Conservation (phyloP, 306 rosid genomes). For the Gastrolobium bilobum region DNA sequence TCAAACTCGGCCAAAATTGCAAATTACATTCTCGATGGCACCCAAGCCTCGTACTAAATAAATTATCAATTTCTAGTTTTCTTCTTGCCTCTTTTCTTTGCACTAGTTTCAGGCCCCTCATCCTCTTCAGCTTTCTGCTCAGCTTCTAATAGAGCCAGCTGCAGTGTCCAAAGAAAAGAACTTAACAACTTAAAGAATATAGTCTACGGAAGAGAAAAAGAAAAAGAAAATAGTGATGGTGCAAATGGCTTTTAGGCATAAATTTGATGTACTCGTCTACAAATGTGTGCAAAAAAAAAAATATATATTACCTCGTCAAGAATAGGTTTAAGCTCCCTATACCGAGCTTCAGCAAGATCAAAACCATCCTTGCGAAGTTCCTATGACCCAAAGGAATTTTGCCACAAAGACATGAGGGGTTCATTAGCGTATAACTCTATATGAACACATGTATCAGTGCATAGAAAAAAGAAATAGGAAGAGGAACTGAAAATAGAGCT, state of each 20-base stretch:
- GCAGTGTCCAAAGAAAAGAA: slow-evolving; percentile 48
- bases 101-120: slow-evolving; percentile 84
- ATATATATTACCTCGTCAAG: slow-evolving; percentile 91
- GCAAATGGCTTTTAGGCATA: slow-evolving; percentile 14
- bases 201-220: background rate
- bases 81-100: slow-evolving; percentile 85
- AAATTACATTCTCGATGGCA: slow-evolving; percentile 39
- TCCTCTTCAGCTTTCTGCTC: slow-evolving; percentile 95
- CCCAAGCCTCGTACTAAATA: slow-evolving; percentile 20
- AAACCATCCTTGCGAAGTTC: slow-evolving; percentile 99
- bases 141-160: slow-evolving; percentile 89
- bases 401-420: slow-evolving; percentile 24
- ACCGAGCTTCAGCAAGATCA: slow-evolving; percentile 91
- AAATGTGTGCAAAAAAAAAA: slow-evolving; percentile 27
- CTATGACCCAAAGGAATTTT: slow-evolving; percentile 54
- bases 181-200: background rate
- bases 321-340: slow-evolving; percentile 93
- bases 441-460: background rate
- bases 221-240: slow-evolving; percentile 6
- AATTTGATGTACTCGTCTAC: background rate
- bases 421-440: slow-evolving; percentile 21
- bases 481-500: slow-evolving; percentile 11
- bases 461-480: background rate
- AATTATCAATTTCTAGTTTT: slow-evolving; percentile 64
- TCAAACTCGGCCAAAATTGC: slow-evolving; percentile 57